Conservation (phyloP, 176 grass and related monocot genomes). For the Leersia perrieri region DNA sequence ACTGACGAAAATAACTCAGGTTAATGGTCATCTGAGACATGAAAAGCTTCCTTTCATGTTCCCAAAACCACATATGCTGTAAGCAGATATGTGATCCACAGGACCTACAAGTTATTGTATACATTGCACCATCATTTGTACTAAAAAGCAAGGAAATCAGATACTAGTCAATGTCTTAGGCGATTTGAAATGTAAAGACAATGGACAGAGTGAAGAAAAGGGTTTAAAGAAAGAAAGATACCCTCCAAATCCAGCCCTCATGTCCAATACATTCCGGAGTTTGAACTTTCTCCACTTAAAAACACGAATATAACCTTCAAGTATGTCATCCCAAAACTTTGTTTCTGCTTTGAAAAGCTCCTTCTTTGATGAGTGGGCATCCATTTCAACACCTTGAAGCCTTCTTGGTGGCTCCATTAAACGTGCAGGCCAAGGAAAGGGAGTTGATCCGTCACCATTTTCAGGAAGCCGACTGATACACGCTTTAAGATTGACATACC, state of each 20-base stretch:
- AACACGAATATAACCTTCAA: slow-evolving; percentile 64
- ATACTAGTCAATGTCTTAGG: slow-evolving; percentile 1
- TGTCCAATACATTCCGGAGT: slow-evolving; percentile 88
- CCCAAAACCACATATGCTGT: background rate
- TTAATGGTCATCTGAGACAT: background rate
- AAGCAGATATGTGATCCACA: background rate
- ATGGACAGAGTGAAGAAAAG: slow-evolving; percentile 20
- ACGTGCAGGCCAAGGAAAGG: slow-evolving; percentile 61
- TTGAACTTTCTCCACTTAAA: slow-evolving; percentile 81
- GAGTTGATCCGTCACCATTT: slow-evolving; percentile 55
- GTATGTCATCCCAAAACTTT: slow-evolving; percentile 67
- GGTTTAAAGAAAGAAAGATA: slow-evolving; percentile 41
- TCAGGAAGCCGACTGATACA: slow-evolving; percentile 74
- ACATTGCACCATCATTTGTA: background rate
- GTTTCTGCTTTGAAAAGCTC: slow-evolving; percentile 90
- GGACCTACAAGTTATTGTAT: background rate
- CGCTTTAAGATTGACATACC: slow-evolving; percentile 84
- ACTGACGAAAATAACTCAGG: background rate
- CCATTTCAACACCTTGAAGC: slow-evolving; percentile 86
- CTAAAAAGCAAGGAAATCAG: background rate
- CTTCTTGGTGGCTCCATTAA: slow-evolving; percentile 70
- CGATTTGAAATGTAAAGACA: background rate
- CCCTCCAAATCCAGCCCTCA: slow-evolving; percentile 97
- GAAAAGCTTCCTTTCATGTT: too few species aligned
- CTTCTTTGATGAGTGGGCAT: slow-evolving; percentile 77